phyloP scores from a whole-genome alignment of 345 rosid species.

The Ceriops zippeliana region DNA sequence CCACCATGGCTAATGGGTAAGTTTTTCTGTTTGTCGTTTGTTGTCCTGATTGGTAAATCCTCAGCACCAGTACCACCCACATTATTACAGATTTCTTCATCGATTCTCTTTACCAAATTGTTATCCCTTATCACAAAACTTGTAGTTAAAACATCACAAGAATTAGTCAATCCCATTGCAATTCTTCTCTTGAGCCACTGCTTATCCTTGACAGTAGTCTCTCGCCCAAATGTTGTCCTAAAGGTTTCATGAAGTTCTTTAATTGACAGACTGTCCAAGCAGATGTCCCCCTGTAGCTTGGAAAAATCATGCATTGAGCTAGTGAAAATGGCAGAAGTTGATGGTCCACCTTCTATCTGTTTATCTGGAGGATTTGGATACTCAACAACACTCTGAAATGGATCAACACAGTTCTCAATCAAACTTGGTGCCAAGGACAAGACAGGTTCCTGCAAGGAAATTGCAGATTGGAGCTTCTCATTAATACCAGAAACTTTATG shows the following conservation, averaged over 20 bases:
- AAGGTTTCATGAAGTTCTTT: conserved; percentile 83
- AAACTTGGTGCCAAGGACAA: conserved; percentile 33
- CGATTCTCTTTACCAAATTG: conserved; percentile 40
- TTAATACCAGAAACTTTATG: conserved; percentile 40
- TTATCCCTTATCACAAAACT: conserved; percentile 49
- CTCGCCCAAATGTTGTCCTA: conserved; percentile 82
- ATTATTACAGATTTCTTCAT: conserved; percentile 36
- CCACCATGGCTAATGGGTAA: conserved; percentile 28
- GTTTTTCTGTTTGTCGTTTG: conserved; percentile 24
- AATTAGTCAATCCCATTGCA: conserved; percentile 65
- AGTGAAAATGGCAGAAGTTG: conserved; percentile 28
- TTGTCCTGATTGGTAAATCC: conserved; percentile 27
- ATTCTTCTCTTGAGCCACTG: conserved; percentile 87
- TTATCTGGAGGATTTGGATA: conserved; percentile 37
- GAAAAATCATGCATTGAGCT: conserved; percentile 56
- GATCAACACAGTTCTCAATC: conserved; percentile 35
- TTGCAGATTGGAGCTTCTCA: conserved; percentile 43
- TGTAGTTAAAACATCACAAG: conserved; percentile 58
- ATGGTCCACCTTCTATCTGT: conserved; percentile 37
- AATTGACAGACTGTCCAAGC: conserved; percentile 69
- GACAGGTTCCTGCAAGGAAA: conserved; percentile 54
- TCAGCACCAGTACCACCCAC: conserved; percentile 22
- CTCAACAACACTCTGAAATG: conserved; percentile 38
- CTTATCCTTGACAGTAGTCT: conserved; percentile 90
- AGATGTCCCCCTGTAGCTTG: conserved; percentile 51